Conservation (phyloP, 2,329 filamentous ascomycete genomes). For the Fusarium sororula region DNA sequence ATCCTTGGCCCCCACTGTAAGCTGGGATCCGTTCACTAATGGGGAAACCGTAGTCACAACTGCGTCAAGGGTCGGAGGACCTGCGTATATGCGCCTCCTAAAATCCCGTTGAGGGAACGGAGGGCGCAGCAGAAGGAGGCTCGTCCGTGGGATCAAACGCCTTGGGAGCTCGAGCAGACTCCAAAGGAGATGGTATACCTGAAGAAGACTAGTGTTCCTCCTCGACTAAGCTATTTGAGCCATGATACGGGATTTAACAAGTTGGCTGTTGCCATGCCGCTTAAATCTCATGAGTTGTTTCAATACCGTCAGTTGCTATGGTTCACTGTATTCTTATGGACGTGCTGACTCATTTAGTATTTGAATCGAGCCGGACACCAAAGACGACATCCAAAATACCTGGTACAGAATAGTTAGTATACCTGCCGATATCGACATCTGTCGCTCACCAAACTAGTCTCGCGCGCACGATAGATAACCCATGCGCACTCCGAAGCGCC, state of each 20-base stretch:
- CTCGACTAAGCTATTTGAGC: not conserved
- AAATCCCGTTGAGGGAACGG: not conserved
- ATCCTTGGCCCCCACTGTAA: not conserved
- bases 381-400: not conserved
- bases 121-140: slow-evolving; percentile 12
- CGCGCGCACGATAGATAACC: not conserved
- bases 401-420: not conserved
- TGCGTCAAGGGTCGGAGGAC: slow-evolving; percentile 1
- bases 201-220: not conserved
- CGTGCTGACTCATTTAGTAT: not conserved
- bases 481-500: not conserved
- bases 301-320: slow-evolving; percentile 1
- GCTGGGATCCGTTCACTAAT: not conserved
- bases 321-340: rapidly evolving
- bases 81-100: not conserved
- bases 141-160: slow-evolving; percentile 10
- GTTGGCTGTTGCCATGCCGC: slow-evolving; percentile 4
- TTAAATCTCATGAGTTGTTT: slow-evolving; percentile 14
- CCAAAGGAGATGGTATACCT: not conserved
- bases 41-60: not conserved
- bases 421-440: rapidly evolving
- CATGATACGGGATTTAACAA: slow-evolving; percentile 2
- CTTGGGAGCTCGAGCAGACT: not conserved
- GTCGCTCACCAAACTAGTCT: not conserved
- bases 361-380: not conserved